A percentile compares a stretch with the other conserved stretches of the same genome.
These are phyloP conservation scores for Saccharomycopsis babjevae DNA, from an alignment of 805 yeast species.

Conservation along the genomic window DNA sequence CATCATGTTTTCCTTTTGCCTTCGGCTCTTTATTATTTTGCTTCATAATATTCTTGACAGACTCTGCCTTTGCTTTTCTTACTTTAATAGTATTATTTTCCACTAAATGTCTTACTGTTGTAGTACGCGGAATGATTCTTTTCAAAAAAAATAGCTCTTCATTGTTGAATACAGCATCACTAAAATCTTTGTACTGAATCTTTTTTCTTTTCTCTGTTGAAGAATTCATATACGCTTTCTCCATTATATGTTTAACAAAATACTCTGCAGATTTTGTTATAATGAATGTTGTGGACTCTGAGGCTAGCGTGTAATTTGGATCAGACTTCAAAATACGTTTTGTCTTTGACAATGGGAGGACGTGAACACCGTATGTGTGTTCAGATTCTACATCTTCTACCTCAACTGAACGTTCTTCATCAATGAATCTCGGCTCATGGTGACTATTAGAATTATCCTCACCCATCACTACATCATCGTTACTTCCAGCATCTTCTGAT, in stretches of 20 bases:
- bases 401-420: neutral
- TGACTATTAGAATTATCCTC: neutral
- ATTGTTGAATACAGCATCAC: slow-evolving; percentile 47
- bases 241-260: slow-evolving; percentile 59
- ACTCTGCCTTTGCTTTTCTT: slow-evolving; percentile 12
- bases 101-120: slow-evolving; percentile 39
- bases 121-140: slow-evolving; percentile 58
- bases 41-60: slow-evolving; percentile 7
- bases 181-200: slow-evolving; percentile 59
- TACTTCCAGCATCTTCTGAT: neutral
- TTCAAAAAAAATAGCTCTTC: slow-evolving; percentile 54
- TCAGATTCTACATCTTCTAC: slow-evolving; percentile 18
- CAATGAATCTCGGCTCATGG: neutral
- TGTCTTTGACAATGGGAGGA: slow-evolving; percentile 57
- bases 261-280: slow-evolving; percentile 72
- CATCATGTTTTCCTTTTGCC: neutral
- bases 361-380: slow-evolving; percentile 25
- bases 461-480: neutral
- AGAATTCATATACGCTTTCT: slow-evolving; percentile 58
- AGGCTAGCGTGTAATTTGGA: slow-evolving; percentile 58
- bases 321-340: slow-evolving; percentile 67
- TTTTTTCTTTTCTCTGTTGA: slow-evolving; percentile 58
- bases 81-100: slow-evolving; percentile 31
- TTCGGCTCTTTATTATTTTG: neutral
- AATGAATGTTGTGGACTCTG: slow-evolving; percentile 63